Base-by-base conservation (phyloP, 2,329 filamentous ascomycete genomes). In the Coniochaeta sp. region DNA sequence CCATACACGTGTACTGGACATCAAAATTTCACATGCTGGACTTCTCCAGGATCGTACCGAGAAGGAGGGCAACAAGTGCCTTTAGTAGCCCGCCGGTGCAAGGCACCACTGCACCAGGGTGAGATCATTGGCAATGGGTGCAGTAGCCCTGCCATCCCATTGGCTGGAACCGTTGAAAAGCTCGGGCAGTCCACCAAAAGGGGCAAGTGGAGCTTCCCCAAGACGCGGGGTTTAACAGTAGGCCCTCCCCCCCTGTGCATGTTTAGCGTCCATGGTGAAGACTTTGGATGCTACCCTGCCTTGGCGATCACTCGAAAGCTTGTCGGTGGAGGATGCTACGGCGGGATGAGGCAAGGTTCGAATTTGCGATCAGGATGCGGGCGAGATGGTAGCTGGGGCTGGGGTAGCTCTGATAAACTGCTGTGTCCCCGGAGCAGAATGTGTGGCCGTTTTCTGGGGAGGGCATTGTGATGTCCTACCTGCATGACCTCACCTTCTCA, bases 21-120 rank as follows among this genome's bases (percentile, higher is more conserved):
- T 42, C 38, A 26, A n/a, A 18, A 42, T 42, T 33, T 42, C 38
- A 42, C 38, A 42, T 42, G 38, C 38, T 42, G 38, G 38, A 42
- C n/a, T 7, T 30, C 18, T 26, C 12, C 14, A 22, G n/a, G 20
- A 12, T 42, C 20, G 38, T 42, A 42, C 38, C 38, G 38, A 42
- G 38, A 42, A 24, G 38, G 38, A 13, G 18, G 38, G 22, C 38
- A 42, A 42, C 38, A 42, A 42, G 38, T 24, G 38, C 38, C 6
- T 24, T 42, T 42, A 24, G 20, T 26, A 42, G 38, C 22, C 38
- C 38, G 18, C 20, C n/a, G 22, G 38, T 42, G 38, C 38, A 42
- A 42, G 38, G 38, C 38, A 42, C 38, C n/a, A n/a, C n/a, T n/a
- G n/a, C n/a, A n/a, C n/a, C n/a, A 42, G 33, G 26, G 38, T 42